Base-by-base conservation (phyloP, 495 filamentous ascomycete genomes). In the Penicillium malachiteum region DNA sequence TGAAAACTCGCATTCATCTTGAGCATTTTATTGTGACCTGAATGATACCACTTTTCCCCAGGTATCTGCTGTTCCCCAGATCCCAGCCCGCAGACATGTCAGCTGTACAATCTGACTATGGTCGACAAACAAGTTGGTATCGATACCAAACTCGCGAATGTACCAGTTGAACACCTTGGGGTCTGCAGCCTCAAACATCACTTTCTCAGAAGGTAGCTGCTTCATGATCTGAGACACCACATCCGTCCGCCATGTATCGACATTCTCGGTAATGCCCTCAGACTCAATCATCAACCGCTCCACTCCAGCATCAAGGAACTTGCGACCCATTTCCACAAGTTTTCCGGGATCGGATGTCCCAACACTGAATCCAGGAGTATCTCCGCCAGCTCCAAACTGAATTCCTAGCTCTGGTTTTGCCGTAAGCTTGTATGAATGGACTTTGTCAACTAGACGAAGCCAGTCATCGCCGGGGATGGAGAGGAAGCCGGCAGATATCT, bases 111-210 rank as follows among this genome's bases (percentile, higher is more conserved):
- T 83, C 71, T 85, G 81, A 47, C 77, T 79, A 54, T 85, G 82
- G 66, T 84, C 80, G 45, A 85, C 80, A 63, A 84, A 84, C 13
- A 84, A 52, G 55, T 85, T 83, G 30, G 84, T 80, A 56, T 84
- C 81, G 32, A 83, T 73, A 7, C 82, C 81, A 64, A 85, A 84
- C 64, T 84, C 79, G 31, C 79, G 68, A 48, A 83, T 72, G 63
- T 79, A 85, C 82, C 81, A 84, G 39, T 82, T 82, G 50, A 79
- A 84, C 5, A 84, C 81, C 41, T 72, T 69, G 2, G 81, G 80
- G 48, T 84, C 81, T 2, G 81, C 82, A 21, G 82, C 81, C 62
- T 86, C 81, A 64, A 84, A 84, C 81, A 86, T 85, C 45, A 85
- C 79, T 0, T 72, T 74, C 56, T 84, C 81, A 10, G 69, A 51